Evolutionary conservation across 2,329 filamentous ascomycete species (phyloP).

Genomic region (Ophiostoma himal-ulmi): DNA sequence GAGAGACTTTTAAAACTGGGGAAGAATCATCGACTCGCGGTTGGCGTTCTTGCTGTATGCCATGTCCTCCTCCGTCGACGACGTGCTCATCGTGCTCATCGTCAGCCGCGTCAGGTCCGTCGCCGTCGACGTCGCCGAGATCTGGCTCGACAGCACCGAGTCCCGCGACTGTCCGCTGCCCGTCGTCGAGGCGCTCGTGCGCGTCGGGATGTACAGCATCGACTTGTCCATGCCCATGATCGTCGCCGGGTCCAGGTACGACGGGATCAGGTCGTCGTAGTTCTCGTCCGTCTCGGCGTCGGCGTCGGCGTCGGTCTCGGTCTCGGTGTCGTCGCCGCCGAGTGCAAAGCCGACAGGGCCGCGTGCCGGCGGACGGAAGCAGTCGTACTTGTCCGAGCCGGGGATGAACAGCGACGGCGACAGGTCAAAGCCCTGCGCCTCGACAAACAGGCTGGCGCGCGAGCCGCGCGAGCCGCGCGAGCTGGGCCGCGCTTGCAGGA

Average conservation of each 20-base stretch:
- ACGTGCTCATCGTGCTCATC: conserved; percentile 44
- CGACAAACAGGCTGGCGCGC: conserved; percentile 50
- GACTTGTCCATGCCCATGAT: conserved; percentile 33
- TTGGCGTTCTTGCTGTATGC: conserved; percentile 22
- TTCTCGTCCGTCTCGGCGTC: conserved; percentile 22
- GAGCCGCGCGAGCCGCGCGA: conserved; percentile 37
- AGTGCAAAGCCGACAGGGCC: conserved; percentile 24
- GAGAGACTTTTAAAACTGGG: not conserved
- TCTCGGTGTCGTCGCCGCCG: conserved; percentile 26
- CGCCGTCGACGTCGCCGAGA: conserved; percentile 48
- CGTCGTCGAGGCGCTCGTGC: conserved; percentile 52
- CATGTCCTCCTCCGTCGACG: conserved; percentile 37
- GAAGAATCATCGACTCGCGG: conserved; percentile 7
- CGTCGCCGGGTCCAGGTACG: conserved; percentile 10
- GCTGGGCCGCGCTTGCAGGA: conserved; percentile 33
- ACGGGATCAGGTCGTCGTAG: conserved; percentile 22
- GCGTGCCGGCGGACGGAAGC: conserved; percentile 32
- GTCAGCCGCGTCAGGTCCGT: conserved; percentile 48
- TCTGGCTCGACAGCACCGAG: conserved; percentile 46
- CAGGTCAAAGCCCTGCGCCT: conserved; percentile 53
- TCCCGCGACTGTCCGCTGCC: conserved; percentile 44
- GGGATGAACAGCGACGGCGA: conserved; percentile 60
- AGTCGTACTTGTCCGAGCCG: conserved; percentile 41
- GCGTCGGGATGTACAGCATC: conserved; percentile 35
- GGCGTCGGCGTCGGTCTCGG: conserved; percentile 29